Evolutionary conservation across 371 early-diverging fungal genomes (phyloP), one percentile per base, ranked within the genome.

Genomic region (Mucor irregularis): DNA sequence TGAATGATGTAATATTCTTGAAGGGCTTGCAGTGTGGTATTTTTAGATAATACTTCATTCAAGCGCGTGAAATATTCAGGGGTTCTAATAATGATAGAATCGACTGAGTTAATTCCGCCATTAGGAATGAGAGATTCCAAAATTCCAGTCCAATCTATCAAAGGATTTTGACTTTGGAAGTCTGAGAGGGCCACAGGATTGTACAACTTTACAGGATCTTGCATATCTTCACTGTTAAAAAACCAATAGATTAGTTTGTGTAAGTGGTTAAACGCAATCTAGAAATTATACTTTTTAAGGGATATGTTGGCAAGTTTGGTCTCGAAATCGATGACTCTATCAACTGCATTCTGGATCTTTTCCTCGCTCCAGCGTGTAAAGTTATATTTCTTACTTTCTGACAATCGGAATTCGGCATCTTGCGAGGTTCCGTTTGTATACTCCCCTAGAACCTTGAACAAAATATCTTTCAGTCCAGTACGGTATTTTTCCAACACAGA

Each of bases 151-250:
- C 78, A 81, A 29, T 73, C 68, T 40, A 84, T 47, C 2, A 59
- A 53, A 1, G 81, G 70, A 8, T 55, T 31, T 4, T 53, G 29
- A 10, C 53, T 24, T 37, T 71, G 60, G 5, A 86, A 65, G 4
- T 74, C 59, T 5, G 58, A 48, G 1, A 85, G 19, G 5, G 69
- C 49, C 22, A 59, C 49, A 10, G 78, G 76, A 49, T 87, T 85
- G 54, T 85, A 87, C 3, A 62, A 68, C 43, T 66, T 64, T 19
- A 65, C 61, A 6, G 84, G 82, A 54, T 84, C 78, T 37, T 56
- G 60, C 25, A 71, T 49, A 22, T 82, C 82, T n/a, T 75, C 79
- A 16, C 71, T 34, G 45, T 40, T 47, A 19, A 13, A 13, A 6
- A 48, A 44, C 34, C 13, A 19, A 21, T 11, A 28, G 13, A 1